phyloP scores from a whole-genome alignment of 1,284 basidiomycete genomes.

The Ceratobasidium sp. region DNA sequence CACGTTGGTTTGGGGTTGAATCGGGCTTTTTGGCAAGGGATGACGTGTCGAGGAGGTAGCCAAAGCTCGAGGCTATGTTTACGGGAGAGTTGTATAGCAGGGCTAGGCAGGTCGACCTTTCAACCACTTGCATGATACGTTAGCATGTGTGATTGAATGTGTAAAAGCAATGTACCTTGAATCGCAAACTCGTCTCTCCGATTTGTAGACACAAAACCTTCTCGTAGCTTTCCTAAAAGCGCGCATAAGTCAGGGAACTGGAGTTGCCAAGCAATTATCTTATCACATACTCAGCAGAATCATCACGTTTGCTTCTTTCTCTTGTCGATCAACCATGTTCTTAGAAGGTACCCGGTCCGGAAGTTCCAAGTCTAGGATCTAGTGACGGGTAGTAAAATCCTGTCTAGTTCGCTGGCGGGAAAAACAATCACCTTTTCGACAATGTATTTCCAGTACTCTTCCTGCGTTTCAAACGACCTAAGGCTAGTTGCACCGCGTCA shows the following conservation, averaged over 20 bases:
- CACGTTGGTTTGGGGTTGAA: conserved; percentile 10
- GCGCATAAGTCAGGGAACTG: not conserved
- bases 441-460: conserved; percentile 33
- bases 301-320: conserved; percentile 30
- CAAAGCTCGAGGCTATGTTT: conserved; percentile 30
- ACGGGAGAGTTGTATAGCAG: conserved; percentile 27
- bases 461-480: conserved; percentile 24
- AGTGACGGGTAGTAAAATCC: not conserved
- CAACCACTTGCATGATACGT: conserved; percentile 6
- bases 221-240: conserved; percentile 23
- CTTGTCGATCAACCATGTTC: conserved; percentile 7
- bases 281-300: conserved; percentile 24
- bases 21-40: not conserved
- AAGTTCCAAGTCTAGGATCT: conserved; percentile 16
- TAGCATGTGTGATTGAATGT: not conserved
- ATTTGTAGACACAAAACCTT: conserved; percentile 24
- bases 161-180: conserved; percentile 10
- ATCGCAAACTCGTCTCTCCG: conserved; percentile 26
- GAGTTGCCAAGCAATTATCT: not conserved
- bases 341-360: not conserved
- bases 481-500: not conserved
- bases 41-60: conserved; percentile 18
- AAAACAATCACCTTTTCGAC: conserved; percentile 9
- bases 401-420: not conserved
- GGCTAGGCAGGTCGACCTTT: conserved; percentile 17